Percentiles rank a stretch among this genome's conserved stretches.
phyloP scores from a whole-genome alignment of 2,329 filamentous ascomycete species.

The Fusarium sp. region DNA sequence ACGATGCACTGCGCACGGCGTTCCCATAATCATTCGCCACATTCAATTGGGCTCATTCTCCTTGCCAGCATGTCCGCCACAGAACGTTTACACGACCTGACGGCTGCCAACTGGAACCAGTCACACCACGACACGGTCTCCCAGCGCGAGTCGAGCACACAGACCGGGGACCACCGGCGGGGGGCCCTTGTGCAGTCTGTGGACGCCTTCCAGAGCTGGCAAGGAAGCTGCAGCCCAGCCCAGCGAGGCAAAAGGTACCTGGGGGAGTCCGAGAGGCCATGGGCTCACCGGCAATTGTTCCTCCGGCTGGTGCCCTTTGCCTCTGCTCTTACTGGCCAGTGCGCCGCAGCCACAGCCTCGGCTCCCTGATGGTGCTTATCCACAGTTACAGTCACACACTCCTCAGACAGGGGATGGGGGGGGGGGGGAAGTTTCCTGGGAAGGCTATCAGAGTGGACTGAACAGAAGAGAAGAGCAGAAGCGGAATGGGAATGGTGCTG shows the following conservation, averaged over 20 bases:
- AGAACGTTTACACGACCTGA: constrained; percentile 2
- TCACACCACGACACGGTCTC: constrained; percentile 5
- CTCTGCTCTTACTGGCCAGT: constrained; percentile 10
- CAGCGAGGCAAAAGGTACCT: constrained; percentile 11
- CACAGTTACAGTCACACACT: constrained; percentile 8
- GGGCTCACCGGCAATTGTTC: constrained; percentile 12
- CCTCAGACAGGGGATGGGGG: constrained; percentile 9
- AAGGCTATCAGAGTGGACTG: neutral
- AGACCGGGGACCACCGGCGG: neutral
- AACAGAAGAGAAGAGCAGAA: neutral
- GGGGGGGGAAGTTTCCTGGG: constrained; percentile 4
- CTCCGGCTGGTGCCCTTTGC: constrained; percentile 1
- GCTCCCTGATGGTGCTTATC: constrained; percentile 1
- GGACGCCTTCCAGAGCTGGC: constrained; percentile 7
- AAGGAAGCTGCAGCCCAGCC: constrained; percentile 9
- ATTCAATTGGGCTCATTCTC: neutral
- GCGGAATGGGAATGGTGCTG: constrained; percentile 9
- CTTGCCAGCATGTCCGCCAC: neutral
- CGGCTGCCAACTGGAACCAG: constrained; percentile 1
- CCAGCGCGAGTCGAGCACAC: neutral
- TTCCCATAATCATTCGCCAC: constrained; percentile 5
- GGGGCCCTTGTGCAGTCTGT: constrained; percentile 2
- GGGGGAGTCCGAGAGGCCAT: constrained; percentile 6
- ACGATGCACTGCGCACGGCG: neutral
- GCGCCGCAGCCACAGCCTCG: constrained; percentile 1